These are phyloP conservation scores for Trifolium pratense DNA, from an alignment of 306 rosid species.

Conservation along the genomic window DNA sequence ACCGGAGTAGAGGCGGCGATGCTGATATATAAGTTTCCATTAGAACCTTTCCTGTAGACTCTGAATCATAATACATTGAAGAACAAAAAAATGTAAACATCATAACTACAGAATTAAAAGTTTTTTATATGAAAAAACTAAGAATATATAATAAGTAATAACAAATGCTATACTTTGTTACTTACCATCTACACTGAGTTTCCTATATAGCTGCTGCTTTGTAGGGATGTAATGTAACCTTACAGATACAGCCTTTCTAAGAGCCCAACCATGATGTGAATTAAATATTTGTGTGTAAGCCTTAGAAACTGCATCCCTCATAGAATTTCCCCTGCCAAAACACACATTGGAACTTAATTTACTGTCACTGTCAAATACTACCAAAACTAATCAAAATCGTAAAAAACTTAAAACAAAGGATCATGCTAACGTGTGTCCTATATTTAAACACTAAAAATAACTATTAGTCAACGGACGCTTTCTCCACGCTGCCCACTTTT, in stretches of 20 bases:
- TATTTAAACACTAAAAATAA: background rate
- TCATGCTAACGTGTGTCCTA: too few species aligned
- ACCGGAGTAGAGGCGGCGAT: constrained; percentile 58
- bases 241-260: constrained; percentile 77
- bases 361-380: constrained; percentile 10
- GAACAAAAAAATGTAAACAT: background rate
- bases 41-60: constrained; percentile 56
- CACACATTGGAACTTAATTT: constrained; percentile 21
- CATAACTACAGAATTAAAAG: constrained; percentile 1
- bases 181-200: constrained; percentile 68
- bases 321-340: constrained; percentile 67
- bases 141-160: background rate
- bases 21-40: constrained; percentile 68
- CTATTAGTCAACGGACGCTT: background rate
- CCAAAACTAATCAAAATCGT: background rate
- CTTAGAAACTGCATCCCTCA: constrained; percentile 69
- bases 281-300: constrained; percentile 62
- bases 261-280: constrained; percentile 78
- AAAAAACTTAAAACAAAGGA: background rate
- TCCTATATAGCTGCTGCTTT: constrained; percentile 31
- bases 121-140: background rate
- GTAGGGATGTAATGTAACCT: constrained; percentile 37
- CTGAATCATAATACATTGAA: constrained; percentile 46
- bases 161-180: constrained; percentile 30
- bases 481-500: background rate